phyloP scores from a whole-genome alignment of 106 monocot species.

The Allium cepa region DNA sequence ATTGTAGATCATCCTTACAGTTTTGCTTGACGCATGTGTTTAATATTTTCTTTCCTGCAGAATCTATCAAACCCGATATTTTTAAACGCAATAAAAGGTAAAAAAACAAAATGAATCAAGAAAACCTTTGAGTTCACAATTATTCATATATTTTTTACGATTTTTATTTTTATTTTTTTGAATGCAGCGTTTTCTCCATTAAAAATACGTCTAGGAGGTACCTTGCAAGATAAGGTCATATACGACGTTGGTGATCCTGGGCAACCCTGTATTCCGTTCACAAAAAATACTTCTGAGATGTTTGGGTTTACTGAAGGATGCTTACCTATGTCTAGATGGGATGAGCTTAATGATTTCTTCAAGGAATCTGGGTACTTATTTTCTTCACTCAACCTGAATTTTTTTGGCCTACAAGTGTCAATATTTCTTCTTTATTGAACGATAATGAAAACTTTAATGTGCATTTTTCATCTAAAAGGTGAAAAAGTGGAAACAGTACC shows the following conservation, averaged over 20 bases:
- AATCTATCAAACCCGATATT: constrained; percentile 71
- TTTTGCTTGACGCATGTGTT: too few species aligned
- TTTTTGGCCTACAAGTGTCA: too few species aligned
- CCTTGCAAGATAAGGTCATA: constrained; percentile 86
- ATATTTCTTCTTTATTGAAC: too few species aligned
- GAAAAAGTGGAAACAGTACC: too few species aligned
- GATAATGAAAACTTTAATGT: too few species aligned
- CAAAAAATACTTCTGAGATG: constrained; percentile 57
- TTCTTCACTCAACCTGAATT: not conserved
- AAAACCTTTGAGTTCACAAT: not conserved
- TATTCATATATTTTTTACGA: not conserved
- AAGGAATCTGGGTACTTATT: constrained; percentile 2
- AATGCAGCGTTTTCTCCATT: constrained; percentile 76
- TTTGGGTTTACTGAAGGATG: constrained; percentile 80
- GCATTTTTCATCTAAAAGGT: too few species aligned
- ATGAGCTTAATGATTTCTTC: constrained; percentile 89
- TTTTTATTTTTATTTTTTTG: not conserved
- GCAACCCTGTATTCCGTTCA: constrained; percentile 41
- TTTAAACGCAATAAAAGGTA: constrained; percentile 91
- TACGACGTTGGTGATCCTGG: constrained; percentile 39
- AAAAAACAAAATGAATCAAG: not conserved
- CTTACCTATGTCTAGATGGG: constrained; percentile 84
- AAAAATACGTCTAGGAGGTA: constrained; percentile 78
- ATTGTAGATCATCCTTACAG: too few species aligned
- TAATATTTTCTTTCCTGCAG: constrained; percentile 34